Percentiles rank a stretch among this genome's conserved stretches.
Evolutionary conservation across 441 rosid genomes (phyloP).

Genomic region (Caryocar brasiliense): DNA sequence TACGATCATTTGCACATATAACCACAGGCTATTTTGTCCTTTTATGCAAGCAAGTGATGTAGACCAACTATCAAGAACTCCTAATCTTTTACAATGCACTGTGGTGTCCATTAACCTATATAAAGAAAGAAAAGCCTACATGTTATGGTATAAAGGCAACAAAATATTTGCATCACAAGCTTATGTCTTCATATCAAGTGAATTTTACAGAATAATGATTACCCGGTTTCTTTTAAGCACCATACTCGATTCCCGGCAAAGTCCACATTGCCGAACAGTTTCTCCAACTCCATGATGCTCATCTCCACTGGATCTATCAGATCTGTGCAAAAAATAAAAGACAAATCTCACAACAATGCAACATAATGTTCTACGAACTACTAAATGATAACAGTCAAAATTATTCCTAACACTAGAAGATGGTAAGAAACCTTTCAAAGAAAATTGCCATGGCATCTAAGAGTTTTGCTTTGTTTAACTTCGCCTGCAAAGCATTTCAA

Average conservation of each 20-base stretch:
- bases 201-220: slow-evolving; percentile 8
- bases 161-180: too few relatives aligned
- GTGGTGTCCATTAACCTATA: too few relatives aligned
- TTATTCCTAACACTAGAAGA: not conserved
- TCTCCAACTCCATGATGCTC: slow-evolving; percentile 50
- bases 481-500: slow-evolving; percentile 53
- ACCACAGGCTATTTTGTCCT: too few relatives aligned
- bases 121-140: too few relatives aligned
- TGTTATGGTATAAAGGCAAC: too few relatives aligned
- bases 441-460: slow-evolving; percentile 82
- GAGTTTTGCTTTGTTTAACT: slow-evolving; percentile 63
- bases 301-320: slow-evolving; percentile 51
- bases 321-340: slow-evolving; percentile 29
- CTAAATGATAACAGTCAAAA: too few relatives aligned
- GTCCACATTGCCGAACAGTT: slow-evolving; percentile 62
- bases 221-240: slow-evolving; percentile 80
- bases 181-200: not conserved
- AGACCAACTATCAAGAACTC: too few relatives aligned
- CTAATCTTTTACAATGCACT: too few relatives aligned
- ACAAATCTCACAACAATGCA: not conserved
- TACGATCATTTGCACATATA: too few relatives aligned
- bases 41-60: too few relatives aligned
- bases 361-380: too few relatives aligned
- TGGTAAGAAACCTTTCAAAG: slow-evolving; percentile 57
- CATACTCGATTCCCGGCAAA: slow-evolving; percentile 81